phyloP scores from a whole-genome alignment of 2,329 filamentous ascomycete genomes.

The Alternaria hordeiaustralica region DNA sequence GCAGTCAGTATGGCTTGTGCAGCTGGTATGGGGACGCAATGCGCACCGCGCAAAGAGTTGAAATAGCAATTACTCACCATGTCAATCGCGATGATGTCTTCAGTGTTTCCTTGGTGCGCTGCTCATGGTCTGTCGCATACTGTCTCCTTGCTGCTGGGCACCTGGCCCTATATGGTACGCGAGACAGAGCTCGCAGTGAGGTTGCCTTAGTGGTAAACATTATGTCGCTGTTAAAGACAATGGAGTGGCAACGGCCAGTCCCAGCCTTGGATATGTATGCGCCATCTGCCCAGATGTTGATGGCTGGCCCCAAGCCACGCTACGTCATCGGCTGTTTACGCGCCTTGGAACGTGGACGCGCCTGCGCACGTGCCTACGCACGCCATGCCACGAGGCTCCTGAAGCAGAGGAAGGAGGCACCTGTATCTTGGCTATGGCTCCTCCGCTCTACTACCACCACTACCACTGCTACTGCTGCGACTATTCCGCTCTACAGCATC shows the following conservation, averaged over 20 bases:
- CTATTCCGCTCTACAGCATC: not conserved
- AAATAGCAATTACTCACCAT: slow-evolving; percentile 15
- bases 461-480: not conserved
- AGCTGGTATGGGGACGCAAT: not conserved
- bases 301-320: slow-evolving; percentile 10
- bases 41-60: not conserved
- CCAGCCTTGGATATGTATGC: slow-evolving; percentile 1
- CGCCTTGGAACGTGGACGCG: slow-evolving; percentile 14
- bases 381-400: not conserved
- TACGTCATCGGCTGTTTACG: slow-evolving; percentile 23
- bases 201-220: slow-evolving; percentile 11
- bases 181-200: slow-evolving; percentile 15
- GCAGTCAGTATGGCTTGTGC: slow-evolving; percentile 1
- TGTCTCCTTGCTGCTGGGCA: slow-evolving; percentile 16
- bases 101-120: slow-evolving; percentile 24
- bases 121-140: slow-evolving; percentile 28
- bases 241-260: not conserved
- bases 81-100: slow-evolving; percentile 26
- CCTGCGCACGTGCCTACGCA: not conserved
- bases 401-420: not conserved
- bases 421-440: not conserved
- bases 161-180: slow-evolving; percentile 8
- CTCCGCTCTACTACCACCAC: not conserved
- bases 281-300: slow-evolving; percentile 1
- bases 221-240: not conserved